A percentile compares a stretch with the other conserved stretches of the same genome.
These are phyloP conservation scores for Pluteus cervinus DNA, from an alignment of 768 basidiomycete genomes.

Conservation along the genomic window DNA sequence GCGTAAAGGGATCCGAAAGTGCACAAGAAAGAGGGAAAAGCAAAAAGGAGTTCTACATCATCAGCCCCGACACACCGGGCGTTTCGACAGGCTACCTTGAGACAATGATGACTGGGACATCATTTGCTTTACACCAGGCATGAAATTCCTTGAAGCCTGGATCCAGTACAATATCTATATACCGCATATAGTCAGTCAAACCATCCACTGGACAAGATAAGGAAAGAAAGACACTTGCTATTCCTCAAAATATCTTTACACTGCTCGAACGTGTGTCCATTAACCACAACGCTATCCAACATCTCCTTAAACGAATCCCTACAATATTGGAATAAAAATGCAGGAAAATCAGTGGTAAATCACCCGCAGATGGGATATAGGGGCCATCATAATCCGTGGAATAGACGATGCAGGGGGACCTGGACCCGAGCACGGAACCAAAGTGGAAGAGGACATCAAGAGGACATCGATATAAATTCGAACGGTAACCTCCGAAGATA, in stretches of 20 bases:
- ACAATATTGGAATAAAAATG: conserved; percentile 1
- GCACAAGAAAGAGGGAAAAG: not conserved
- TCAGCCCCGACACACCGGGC: too few species aligned
- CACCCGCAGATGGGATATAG: not conserved
- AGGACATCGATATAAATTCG: not conserved
- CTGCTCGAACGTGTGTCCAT: conserved; percentile 77
- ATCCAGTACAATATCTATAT: conserved; percentile 77
- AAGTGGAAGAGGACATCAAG: not conserved
- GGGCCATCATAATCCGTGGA: not conserved
- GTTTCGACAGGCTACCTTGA: conserved; percentile 72
- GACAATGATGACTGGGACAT: conserved; percentile 88
- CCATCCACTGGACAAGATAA: not conserved
- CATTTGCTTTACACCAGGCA: conserved; percentile 71
- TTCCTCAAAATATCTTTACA: conserved; percentile 73
- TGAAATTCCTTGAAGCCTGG: conserved; percentile 86
- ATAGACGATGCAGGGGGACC: not conserved
- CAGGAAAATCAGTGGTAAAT: not conserved
- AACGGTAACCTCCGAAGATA: not conserved
- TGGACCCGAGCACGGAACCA: not conserved
- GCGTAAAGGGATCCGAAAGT: not conserved
- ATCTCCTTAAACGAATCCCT: conserved; percentile 88
- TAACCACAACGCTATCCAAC: conserved; percentile 71
- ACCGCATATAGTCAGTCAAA: not conserved
- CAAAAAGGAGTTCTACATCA: not conserved
- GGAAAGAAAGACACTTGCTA: conserved; percentile 34